Evolutionary conservation across 2,329 filamentous ascomycete genomes (phyloP).

Genomic region (Periconia digitata): DNA sequence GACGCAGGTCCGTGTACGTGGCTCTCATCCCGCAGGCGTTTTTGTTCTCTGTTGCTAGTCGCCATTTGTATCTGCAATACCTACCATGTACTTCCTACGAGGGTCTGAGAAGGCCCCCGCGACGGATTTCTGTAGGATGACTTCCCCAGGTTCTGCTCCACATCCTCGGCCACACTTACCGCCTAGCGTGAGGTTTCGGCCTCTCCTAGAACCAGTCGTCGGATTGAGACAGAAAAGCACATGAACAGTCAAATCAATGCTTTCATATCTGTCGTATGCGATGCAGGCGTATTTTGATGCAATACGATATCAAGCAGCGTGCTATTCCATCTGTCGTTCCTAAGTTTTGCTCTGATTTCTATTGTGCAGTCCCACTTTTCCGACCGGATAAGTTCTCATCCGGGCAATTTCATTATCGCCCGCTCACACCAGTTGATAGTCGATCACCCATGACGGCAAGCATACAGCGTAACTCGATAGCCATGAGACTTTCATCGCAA

Average conservation of each 20-base stretch:
- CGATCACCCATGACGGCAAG: neutral
- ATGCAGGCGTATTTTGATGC: too few species aligned
- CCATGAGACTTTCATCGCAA: neutral
- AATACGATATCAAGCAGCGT: too few species aligned
- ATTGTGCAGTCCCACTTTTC: too few species aligned
- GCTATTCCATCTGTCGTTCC: neutral
- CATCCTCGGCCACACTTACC: too few species aligned
- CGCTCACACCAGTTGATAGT: neutral
- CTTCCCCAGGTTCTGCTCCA: neutral
- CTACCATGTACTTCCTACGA: neutral
- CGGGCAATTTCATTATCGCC: constrained; percentile 1
- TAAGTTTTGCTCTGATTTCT: neutral
- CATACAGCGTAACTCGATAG: neutral
- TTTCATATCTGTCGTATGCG: too few species aligned
- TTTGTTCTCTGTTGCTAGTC: neutral
- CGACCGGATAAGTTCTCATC: constrained; percentile 1
- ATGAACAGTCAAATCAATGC: too few species aligned
- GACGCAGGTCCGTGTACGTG: constrained; percentile 8
- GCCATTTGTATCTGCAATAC: neutral
- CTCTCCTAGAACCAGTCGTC: too few species aligned
- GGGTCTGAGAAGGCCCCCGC: neutral
- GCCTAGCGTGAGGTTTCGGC: too few species aligned
- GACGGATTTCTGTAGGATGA: neutral
- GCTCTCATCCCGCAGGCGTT: neutral
- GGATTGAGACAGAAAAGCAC: too few species aligned